Evolutionary conservation across 2,329 filamentous ascomycete genomes (phyloP).

Genomic region (Magnaporthiopsis rhizophila): DNA sequence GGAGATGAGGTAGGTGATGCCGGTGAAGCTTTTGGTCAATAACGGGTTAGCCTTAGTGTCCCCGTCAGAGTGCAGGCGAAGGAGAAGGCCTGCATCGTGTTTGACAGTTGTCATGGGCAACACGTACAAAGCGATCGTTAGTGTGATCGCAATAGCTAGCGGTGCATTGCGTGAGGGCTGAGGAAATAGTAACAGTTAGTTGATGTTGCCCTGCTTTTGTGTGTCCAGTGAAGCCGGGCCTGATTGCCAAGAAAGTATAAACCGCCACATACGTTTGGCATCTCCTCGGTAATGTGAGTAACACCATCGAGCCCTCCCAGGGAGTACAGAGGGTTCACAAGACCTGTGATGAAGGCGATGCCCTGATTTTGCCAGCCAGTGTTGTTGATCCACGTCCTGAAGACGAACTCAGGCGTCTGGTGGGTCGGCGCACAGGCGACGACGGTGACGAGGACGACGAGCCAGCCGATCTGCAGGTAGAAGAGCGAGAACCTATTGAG

Average conservation of each 20-base stretch:
- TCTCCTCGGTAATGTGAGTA: constrained; percentile 43
- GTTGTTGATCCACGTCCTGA: constrained; percentile 42
- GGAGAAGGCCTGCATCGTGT: too few species aligned
- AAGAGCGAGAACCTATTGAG: constrained; percentile 36
- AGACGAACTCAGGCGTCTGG: constrained; percentile 39
- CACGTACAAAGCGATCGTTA: constrained; percentile 33
- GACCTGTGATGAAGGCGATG: constrained; percentile 41
- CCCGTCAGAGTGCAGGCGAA: too few species aligned
- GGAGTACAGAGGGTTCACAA: constrained; percentile 39
- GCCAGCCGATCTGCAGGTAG: constrained; percentile 38
- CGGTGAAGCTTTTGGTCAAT: constrained; percentile 29
- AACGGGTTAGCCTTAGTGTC: background rate
- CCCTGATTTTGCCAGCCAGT: constrained; percentile 42
- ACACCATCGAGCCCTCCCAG: constrained; percentile 39
- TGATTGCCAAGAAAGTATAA: too few species aligned
- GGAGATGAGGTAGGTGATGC: constrained; percentile 38
- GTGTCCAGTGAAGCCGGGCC: too few species aligned
- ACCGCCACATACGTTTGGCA: constrained; percentile 25
- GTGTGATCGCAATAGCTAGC: constrained; percentile 32
- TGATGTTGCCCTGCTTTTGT: background rate
- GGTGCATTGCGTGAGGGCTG: constrained; percentile 29
- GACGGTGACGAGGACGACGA: constrained; percentile 39
- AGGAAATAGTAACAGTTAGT: constrained; percentile 3
- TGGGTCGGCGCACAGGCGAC: constrained; percentile 36
- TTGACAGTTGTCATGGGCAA: too few species aligned